Percentiles rank a stretch among this genome's conserved stretches.
Evolutionary conservation across 1,284 basidiomycete genomes (phyloP).

Genomic region (Trichosporon faecale): DNA sequence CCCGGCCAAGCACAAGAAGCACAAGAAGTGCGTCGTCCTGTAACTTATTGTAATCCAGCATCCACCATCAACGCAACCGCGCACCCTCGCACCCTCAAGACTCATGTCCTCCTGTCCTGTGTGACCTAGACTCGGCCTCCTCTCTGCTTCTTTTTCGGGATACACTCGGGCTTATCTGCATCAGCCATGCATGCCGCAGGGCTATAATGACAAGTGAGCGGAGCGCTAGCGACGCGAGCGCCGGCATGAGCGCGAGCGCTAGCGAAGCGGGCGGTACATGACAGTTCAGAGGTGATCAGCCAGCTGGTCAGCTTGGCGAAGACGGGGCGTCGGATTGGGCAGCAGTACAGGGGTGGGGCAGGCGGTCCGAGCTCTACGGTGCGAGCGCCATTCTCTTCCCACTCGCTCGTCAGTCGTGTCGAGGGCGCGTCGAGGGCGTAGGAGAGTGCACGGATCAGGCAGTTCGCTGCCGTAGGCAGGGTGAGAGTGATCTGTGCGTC

Average conservation of each 20-base stretch:
- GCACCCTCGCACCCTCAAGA: too few relatives aligned
- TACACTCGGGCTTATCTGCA: slow-evolving; percentile 7
- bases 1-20: slow-evolving; percentile 35
- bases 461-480: too few relatives aligned
- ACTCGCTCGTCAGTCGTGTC: background rate
- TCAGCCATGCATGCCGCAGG: slow-evolving; percentile 7
- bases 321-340: background rate
- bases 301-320: too few relatives aligned
- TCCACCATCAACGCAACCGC: background rate
- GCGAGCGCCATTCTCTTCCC: background rate
- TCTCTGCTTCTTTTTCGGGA: slow-evolving; percentile 5
- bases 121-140: background rate
- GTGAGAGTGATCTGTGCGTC: too few relatives aligned
- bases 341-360: background rate
- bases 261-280: too few relatives aligned
- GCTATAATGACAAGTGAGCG: background rate
- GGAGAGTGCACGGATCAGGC: too few relatives aligned
- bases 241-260: too few relatives aligned
- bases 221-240: background rate
- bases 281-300: too few relatives aligned
- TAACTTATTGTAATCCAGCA: slow-evolving; percentile 23
- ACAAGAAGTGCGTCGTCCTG: slow-evolving; percentile 51
- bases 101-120: background rate
- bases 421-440: too few relatives aligned
- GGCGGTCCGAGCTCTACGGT: background rate